A percentile compares a stretch with the other conserved stretches of the same genome.
Evolutionary conservation across 2,329 filamentous ascomycete species (phyloP).

Genomic region (Sordariomycetes sp.): DNA sequence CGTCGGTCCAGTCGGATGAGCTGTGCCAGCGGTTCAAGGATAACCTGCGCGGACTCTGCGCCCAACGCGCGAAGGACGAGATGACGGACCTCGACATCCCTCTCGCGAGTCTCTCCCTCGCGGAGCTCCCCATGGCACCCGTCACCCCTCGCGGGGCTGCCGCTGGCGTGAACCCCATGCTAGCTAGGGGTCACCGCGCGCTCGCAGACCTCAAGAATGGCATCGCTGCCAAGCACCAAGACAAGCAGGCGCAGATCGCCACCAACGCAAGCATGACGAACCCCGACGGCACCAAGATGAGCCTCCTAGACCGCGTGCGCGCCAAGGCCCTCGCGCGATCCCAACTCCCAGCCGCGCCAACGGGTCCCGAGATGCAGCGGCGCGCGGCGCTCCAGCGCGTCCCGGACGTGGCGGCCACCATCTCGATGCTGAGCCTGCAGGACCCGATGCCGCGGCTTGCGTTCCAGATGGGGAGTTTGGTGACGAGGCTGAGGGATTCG

Average conservation of each 20-base stretch:
- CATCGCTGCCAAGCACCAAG: conserved; percentile 37
- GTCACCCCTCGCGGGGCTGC: conserved; percentile 16
- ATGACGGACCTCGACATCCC: conserved; percentile 29
- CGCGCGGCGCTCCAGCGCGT: conserved; percentile 53
- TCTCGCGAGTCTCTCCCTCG: conserved; percentile 37
- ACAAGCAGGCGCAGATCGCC: conserved; percentile 23
- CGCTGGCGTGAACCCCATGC: conserved; percentile 32
- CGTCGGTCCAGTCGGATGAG: conserved; percentile 31
- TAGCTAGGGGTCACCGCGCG: conserved; percentile 54
- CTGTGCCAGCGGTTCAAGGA: conserved; percentile 40
- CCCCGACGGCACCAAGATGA: conserved; percentile 39
- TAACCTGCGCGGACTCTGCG: conserved; percentile 34
- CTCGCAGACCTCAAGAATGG: conserved; percentile 56
- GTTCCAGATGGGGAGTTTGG: conserved; percentile 50
- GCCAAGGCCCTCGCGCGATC: conserved; percentile 50
- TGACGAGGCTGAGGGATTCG: conserved; percentile 56
- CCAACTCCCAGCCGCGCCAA: conserved; percentile 44
- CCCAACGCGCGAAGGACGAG: conserved; percentile 15
- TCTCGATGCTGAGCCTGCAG: conserved; percentile 52
- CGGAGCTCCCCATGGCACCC: conserved; percentile 22
- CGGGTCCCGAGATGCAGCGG: conserved; percentile 42
- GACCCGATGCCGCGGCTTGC: conserved; percentile 37
- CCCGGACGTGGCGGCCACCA: conserved; percentile 52
- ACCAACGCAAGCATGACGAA: conserved; percentile 19
- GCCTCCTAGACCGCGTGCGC: conserved; percentile 63